Evolutionary conservation across 2,329 filamentous ascomycete species (phyloP).

Genomic region (Diplodia corticola): DNA sequence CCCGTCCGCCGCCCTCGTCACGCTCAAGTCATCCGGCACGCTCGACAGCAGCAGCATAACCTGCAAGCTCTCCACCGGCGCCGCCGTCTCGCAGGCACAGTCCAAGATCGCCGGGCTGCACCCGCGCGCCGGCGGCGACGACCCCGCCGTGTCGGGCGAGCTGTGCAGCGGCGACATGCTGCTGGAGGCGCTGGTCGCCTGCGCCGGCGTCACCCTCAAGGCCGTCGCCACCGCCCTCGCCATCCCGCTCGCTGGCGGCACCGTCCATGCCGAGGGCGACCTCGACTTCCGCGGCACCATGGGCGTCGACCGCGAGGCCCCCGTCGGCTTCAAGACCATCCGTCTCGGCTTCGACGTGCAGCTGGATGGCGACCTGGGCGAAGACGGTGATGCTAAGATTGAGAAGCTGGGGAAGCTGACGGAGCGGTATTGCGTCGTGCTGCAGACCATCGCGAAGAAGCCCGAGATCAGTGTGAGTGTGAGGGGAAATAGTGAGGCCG

Average conservation of each 20-base stretch:
- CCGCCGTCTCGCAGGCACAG: constrained; percentile 38
- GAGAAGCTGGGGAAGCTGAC: constrained; percentile 51
- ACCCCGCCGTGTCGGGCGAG: constrained; percentile 46
- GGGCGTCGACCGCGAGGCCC: constrained; percentile 49
- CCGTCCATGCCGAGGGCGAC: constrained; percentile 49
- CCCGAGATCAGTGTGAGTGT: not conserved
- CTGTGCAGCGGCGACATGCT: constrained; percentile 54
- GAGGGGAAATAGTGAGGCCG: not conserved
- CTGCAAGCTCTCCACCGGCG: constrained; percentile 49
- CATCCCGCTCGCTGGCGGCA: constrained; percentile 46
- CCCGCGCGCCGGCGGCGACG: constrained; percentile 47
- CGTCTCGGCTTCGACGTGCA: constrained; percentile 42
- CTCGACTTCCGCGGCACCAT: constrained; percentile 53
- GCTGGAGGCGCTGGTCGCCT: constrained; percentile 52
- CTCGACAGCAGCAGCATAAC: constrained; percentile 49
- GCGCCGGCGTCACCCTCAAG: constrained; percentile 53
- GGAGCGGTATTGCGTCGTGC: constrained; percentile 50
- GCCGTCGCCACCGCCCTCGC: constrained; percentile 51
- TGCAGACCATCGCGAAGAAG: constrained; percentile 18
- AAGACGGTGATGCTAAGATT: constrained; percentile 45
- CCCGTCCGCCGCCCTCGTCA: constrained; percentile 48
- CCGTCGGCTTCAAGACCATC: constrained; percentile 51
- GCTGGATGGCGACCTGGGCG: constrained; percentile 23
- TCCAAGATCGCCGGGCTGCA: constrained; percentile 45
- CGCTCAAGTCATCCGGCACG: constrained; percentile 46